phyloP scores from a whole-genome alignment of 2,329 filamentous ascomycete species.

The Tolypocladium amazonense region DNA sequence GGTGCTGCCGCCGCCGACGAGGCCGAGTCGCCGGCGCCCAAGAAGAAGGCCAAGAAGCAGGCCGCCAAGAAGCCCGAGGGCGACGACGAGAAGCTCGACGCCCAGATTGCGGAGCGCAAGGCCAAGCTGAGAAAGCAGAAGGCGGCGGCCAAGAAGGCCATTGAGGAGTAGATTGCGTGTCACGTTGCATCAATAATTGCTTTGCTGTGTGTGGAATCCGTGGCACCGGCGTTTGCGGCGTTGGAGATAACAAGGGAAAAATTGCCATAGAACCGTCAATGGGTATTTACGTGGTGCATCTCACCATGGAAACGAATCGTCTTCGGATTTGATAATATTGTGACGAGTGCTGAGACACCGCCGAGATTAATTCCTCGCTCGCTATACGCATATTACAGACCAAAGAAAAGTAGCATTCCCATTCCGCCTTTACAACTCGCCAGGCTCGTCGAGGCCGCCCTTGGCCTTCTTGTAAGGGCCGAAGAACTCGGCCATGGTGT shows the following conservation, averaged over 20 bases:
- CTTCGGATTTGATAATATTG: background rate
- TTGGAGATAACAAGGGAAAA: constrained; percentile 10
- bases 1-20: constrained; percentile 23
- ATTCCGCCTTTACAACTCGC: constrained; percentile 23
- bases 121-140: constrained; percentile 48
- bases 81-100: constrained; percentile 42
- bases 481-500: constrained; percentile 58
- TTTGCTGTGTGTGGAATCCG: constrained; percentile 3
- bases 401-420: background rate
- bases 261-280: constrained; percentile 1
- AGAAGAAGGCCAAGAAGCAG: constrained; percentile 26
- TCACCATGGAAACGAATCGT: background rate
- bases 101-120: constrained; percentile 51
- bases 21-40: constrained; percentile 29
- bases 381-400: background rate
- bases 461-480: constrained; percentile 36
- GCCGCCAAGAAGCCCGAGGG: constrained; percentile 27
- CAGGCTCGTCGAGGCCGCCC: constrained; percentile 17
- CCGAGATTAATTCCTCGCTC: background rate
- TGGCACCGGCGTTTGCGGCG: constrained; percentile 22
- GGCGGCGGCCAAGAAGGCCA: constrained; percentile 41
- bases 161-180: constrained; percentile 24
- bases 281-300: background rate
- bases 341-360: background rate
- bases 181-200: background rate